phyloP scores from a whole-genome alignment of 306 rosid genomes.

The Betula pendula region DNA sequence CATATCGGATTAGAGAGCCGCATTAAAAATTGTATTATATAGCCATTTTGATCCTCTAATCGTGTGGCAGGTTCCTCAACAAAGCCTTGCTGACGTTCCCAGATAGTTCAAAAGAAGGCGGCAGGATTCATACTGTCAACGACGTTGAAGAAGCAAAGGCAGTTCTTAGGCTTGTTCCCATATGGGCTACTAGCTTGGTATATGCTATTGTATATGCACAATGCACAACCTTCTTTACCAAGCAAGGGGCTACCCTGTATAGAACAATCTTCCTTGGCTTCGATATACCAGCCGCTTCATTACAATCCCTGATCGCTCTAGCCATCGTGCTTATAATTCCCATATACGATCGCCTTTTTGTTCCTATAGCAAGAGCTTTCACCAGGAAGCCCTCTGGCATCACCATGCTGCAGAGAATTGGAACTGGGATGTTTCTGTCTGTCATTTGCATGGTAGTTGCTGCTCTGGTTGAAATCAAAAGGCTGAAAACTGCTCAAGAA shows the following conservation, averaged over 20 bases:
- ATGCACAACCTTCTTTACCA: conserved; percentile 48
- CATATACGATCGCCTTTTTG: conserved; percentile 49
- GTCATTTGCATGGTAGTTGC: conserved; percentile 41
- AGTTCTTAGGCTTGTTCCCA: conserved; percentile 43
- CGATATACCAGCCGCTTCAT: conserved; percentile 59
- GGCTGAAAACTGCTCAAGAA: conserved; percentile 58
- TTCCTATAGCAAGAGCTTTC: conserved; percentile 50
- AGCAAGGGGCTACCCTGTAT: conserved; percentile 62
- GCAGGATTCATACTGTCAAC: conserved; percentile 7
- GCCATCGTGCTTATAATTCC: conserved; percentile 39
- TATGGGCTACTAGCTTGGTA: conserved; percentile 47
- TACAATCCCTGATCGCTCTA: conserved; percentile 38
- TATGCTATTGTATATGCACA: conserved; percentile 45
- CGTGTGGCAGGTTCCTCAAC: conserved; percentile 41
- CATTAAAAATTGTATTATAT: too few species aligned
- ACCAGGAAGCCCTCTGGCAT: conserved; percentile 62
- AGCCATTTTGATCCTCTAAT: background rate
- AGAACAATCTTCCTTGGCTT: conserved; percentile 44
- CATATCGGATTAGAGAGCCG: too few species aligned
- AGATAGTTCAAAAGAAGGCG: conserved; percentile 17
- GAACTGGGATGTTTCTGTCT: conserved; percentile 58
- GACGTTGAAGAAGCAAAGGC: conserved; percentile 59
- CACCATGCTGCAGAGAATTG: conserved; percentile 70
- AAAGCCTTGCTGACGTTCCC: conserved; percentile 39
- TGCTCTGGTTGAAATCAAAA: conserved; percentile 55